Evolutionary conservation across 306 rosid species (phyloP).

Genomic region (Fragaria iinumae): DNA sequence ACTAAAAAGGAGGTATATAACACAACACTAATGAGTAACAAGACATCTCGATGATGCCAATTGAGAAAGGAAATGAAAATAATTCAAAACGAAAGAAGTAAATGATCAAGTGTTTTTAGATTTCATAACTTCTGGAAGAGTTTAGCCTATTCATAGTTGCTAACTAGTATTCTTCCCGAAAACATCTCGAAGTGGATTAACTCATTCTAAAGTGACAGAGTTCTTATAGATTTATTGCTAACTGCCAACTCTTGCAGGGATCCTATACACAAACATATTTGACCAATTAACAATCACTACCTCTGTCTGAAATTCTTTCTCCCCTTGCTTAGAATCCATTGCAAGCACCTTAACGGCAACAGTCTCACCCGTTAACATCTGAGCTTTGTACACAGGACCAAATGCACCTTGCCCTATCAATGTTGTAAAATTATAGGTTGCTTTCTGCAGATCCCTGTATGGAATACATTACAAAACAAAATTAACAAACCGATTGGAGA

Average conservation of each 20-base stretch:
- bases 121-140: background rate
- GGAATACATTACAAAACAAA: constrained; percentile 7
- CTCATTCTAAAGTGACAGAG: background rate
- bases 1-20: constrained; percentile 10
- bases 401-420: constrained; percentile 96
- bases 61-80: background rate
- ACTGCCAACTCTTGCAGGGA: background rate
- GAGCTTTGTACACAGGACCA: constrained; percentile 98
- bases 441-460: constrained; percentile 92
- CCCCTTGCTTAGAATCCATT: constrained; percentile 95
- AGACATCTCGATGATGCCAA: background rate
- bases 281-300: constrained; percentile 32
- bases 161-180: background rate
- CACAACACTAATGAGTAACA: background rate
- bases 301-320: constrained; percentile 96
- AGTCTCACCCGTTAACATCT: constrained; percentile 84
- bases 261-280: background rate
- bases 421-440: constrained; percentile 88
- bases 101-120: background rate
- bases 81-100: background rate
- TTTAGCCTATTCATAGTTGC: background rate
- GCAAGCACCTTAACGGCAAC: constrained; percentile 98
- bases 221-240: background rate
- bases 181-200: background rate
- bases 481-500: background rate